phyloP scores from a whole-genome alignment of 164 flowering plant genomes.

The Echeveria elegans region DNA sequence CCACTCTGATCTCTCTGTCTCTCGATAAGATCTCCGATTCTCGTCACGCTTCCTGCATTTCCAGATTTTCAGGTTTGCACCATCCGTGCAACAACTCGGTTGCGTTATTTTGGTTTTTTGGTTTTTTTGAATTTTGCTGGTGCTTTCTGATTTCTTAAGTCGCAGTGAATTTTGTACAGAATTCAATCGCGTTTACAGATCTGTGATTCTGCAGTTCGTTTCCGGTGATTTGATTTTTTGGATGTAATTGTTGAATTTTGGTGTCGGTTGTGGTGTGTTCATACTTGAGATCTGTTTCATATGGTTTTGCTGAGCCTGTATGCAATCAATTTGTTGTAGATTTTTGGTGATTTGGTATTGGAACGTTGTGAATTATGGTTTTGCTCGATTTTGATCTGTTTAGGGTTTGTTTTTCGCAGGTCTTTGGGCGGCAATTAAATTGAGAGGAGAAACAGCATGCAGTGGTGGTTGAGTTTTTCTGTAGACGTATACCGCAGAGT shows the following conservation, averaged over 20 bases:
- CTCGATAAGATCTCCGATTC: background rate
- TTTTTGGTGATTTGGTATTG: background rate
- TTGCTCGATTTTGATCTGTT: background rate
- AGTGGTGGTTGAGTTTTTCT: slow-evolving; percentile 9
- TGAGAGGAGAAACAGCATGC: slow-evolving; percentile 10
- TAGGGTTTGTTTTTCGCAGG: background rate
- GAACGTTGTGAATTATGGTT: background rate
- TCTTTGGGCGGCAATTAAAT: background rate
- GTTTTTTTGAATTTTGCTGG: no score
- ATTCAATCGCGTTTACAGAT: background rate
- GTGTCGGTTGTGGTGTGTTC: no score
- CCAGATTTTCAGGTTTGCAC: background rate
- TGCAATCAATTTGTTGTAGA: no score
- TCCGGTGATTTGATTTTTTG: background rate
- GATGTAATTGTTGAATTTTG: background rate
- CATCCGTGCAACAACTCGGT: no score
- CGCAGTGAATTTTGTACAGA: no score
- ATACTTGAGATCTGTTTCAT: background rate
- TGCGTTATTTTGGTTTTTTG: background rate
- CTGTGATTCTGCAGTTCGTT: background rate
- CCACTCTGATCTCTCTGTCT: background rate
- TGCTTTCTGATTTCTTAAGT: no score
- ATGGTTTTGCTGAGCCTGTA: no score
- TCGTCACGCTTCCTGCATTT: no score
- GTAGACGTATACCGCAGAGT: no score